Conservation (phyloP, 768 basidiomycete genomes). For the Suillus occidentalis region DNA sequence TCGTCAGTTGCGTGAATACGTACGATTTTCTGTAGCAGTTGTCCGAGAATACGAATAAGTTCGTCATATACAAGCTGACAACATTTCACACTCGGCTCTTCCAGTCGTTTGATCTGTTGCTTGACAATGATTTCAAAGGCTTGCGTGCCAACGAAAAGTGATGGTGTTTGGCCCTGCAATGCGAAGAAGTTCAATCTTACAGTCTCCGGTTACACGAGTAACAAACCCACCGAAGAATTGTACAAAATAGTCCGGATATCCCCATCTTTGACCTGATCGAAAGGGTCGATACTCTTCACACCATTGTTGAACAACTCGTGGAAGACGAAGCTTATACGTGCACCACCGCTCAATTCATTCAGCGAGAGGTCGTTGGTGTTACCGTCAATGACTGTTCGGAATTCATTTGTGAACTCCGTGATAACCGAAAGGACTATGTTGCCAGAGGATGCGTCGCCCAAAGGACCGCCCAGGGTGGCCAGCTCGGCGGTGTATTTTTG, state of each 20-base stretch:
- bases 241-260: constrained; percentile 95
- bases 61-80: constrained; percentile 97
- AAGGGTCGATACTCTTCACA: constrained; percentile 94
- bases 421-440: constrained; percentile 96
- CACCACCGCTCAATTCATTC: constrained; percentile 98
- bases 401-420: constrained; percentile 96
- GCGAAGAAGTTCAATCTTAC: neutral
- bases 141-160: constrained; percentile 93
- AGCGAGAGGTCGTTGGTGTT: constrained; percentile 93
- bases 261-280: constrained; percentile 98
- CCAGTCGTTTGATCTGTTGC: constrained; percentile 96
- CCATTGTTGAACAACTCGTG: constrained; percentile 98
- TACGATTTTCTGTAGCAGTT: constrained; percentile 88
- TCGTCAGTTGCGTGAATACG: constrained; percentile 24
- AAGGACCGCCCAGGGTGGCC: constrained; percentile 76
- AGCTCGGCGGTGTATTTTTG: constrained; percentile 88
- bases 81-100: constrained; percentile 92
- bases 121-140: constrained; percentile 99
- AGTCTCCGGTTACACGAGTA: neutral
- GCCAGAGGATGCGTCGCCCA: constrained; percentile 83
- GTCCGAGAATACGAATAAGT: constrained; percentile 92
- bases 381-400: constrained; percentile 96
- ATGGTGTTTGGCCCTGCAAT: constrained; percentile 86
- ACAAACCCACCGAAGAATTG: constrained; percentile 84
- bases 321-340: constrained; percentile 98